These are phyloP conservation scores for Testicularia cyperi DNA, from an alignment of 1,284 basidiomycete species.

Conservation along the genomic window DNA sequence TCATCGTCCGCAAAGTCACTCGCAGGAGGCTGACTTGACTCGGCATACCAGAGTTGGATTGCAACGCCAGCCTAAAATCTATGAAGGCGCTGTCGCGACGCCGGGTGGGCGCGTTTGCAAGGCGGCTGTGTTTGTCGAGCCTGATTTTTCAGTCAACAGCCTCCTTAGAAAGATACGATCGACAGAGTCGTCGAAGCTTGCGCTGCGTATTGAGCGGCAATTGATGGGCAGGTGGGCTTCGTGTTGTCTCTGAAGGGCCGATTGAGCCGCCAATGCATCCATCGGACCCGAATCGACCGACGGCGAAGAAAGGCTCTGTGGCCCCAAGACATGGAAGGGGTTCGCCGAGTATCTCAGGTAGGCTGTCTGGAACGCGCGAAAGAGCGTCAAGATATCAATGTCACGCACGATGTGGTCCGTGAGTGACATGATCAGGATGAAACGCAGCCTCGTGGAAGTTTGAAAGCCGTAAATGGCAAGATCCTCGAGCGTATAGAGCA, in stretches of 20 bases:
- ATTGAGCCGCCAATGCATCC: conserved; percentile 1
- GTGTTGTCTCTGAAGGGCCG: conserved; percentile 12
- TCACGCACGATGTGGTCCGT: conserved; percentile 58
- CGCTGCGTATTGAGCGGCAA: conserved; percentile 23
- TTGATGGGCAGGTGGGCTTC: conserved; percentile 9
- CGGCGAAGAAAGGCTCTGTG: no score
- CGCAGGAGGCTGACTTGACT: no score
- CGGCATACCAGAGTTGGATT: no score
- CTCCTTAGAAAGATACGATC: no score
- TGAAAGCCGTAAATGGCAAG: conserved; percentile 61
- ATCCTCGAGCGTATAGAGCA: conserved; percentile 60
- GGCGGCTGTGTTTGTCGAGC: no score
- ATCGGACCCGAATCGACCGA: no score
- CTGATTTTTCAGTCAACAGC: no score
- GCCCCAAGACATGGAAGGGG: conserved; percentile 50
- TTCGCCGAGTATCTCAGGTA: conserved; percentile 59
- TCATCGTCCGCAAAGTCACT: no score
- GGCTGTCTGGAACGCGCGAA: conserved; percentile 59
- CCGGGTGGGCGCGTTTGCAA: no score
- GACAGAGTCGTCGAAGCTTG: conserved; percentile 20
- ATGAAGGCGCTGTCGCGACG: no score
- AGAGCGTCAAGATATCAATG: conserved; percentile 60
- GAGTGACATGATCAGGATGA: conserved; percentile 55
- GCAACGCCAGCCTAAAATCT: no score
- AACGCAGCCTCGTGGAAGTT: conserved; percentile 56